phyloP scores from a whole-genome alignment of 73 alveolate genomes.

The Tetrahymena thermophila region DNA sequence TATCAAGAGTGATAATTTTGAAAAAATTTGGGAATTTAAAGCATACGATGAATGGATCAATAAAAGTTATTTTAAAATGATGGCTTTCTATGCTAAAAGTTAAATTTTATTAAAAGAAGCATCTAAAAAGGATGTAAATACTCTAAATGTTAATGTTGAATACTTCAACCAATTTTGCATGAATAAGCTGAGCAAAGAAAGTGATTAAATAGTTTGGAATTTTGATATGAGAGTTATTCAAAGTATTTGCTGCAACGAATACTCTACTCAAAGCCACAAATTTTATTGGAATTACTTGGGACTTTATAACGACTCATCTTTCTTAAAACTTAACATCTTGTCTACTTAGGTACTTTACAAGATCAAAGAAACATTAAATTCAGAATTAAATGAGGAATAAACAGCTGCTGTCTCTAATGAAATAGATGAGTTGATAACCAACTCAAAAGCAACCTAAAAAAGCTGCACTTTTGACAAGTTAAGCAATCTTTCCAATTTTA shows the following conservation, averaged over 20 bases:
- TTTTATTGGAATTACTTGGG: not conserved
- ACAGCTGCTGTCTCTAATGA: not conserved
- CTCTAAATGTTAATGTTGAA: not conserved
- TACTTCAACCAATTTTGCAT: not conserved
- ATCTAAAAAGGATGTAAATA: not conserved
- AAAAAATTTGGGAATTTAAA: not conserved
- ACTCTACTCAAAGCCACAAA: not conserved
- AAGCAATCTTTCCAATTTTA: not conserved
- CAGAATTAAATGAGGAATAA: not conserved
- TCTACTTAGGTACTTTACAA: not conserved
- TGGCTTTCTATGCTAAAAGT: not conserved
- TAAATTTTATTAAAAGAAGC: not conserved
- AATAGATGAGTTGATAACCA: not conserved
- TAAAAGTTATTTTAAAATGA: not conserved
- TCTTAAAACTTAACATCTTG: not conserved
- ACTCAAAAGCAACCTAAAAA: not conserved
- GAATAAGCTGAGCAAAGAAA: not conserved
- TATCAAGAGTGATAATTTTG: not conserved
- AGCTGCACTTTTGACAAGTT: not conserved
- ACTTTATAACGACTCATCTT: not conserved
- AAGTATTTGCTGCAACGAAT: not conserved
- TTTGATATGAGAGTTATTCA: not conserved
- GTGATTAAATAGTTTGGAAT: not conserved
- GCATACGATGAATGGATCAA: not conserved
- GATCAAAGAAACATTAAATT: not conserved